Evolutionary conservation across 129 eudicot species (phyloP).

Genomic region (Daucus carota): DNA sequence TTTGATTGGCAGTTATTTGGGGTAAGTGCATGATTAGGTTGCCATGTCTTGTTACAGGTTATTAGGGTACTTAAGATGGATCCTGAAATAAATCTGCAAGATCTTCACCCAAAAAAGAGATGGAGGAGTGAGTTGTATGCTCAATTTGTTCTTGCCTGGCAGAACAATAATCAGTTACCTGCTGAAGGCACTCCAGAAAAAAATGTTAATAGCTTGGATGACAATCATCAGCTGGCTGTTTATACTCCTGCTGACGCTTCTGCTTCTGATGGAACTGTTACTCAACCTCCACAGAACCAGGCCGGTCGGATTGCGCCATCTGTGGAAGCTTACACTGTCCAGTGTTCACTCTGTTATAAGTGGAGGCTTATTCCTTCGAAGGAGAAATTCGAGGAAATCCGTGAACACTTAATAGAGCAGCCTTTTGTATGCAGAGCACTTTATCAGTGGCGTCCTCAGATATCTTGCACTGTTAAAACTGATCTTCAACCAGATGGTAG

Average conservation of each 20-base stretch:
- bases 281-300: background rate
- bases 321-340: slow-evolving; percentile 72
- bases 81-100: background rate
- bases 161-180: too few relatives aligned
- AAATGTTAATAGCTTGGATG: too few relatives aligned
- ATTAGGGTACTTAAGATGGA: background rate
- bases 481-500: slow-evolving; percentile 76
- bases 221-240: slow-evolving; percentile 52
- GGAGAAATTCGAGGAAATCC: slow-evolving; percentile 68
- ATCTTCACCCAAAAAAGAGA: slow-evolving; percentile 31
- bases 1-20: background rate
- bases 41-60: background rate
- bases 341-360: slow-evolving; percentile 69
- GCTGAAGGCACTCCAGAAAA: too few relatives aligned
- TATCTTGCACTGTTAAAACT: slow-evolving; percentile 65
- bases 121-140: too few relatives aligned
- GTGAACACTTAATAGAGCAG: slow-evolving; percentile 57
- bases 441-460: slow-evolving; percentile 64
- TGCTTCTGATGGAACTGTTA: slow-evolving; percentile 8
- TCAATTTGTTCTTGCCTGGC: too few relatives aligned
- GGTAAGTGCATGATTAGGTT: background rate
- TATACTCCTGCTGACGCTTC: slow-evolving; percentile 30
- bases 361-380: slow-evolving; percentile 87
- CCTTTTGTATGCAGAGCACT: slow-evolving; percentile 72
- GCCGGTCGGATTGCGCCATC: slow-evolving; percentile 35